Conservation (phyloP, 768 basidiomycete genomes). For the Mycena leptocephala region DNA sequence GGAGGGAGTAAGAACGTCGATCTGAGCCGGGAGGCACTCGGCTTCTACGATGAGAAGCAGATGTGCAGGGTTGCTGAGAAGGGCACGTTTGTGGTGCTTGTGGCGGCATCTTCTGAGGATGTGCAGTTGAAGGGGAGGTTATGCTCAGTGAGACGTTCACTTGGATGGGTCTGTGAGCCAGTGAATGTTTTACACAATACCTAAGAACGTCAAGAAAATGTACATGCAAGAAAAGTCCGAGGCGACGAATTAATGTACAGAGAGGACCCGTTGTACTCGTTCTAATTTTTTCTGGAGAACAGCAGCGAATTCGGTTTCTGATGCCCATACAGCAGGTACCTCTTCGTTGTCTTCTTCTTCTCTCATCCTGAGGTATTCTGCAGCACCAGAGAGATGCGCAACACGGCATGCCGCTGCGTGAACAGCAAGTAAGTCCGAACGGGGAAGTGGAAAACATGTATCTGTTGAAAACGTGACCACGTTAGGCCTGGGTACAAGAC, state of each 20-base stretch:
- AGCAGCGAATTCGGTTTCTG: too few species aligned
- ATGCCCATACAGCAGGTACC: neutral
- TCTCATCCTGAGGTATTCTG: neutral
- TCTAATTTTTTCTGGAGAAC: too few species aligned
- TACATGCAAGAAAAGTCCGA: too few species aligned
- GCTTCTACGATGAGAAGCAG: conserved; percentile 64
- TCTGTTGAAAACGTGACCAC: neutral
- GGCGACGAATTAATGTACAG: too few species aligned
- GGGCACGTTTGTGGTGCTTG: conserved; percentile 61
- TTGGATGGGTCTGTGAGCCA: conserved; percentile 59
- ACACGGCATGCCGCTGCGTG: neutral
- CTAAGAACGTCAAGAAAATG: too few species aligned
- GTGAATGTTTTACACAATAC: neutral
- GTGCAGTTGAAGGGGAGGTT: conserved; percentile 54
- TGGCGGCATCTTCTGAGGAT: conserved; percentile 64
- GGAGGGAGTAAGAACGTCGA: conserved; percentile 59
- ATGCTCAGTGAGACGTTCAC: conserved; percentile 53
- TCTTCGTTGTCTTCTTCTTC: neutral
- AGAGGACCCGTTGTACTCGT: too few species aligned
- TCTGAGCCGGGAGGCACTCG: conserved; percentile 64
- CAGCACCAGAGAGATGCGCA: neutral
- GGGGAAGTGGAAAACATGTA: neutral
- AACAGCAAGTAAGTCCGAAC: neutral
- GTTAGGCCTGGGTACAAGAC: neutral
- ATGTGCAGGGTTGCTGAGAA: conserved; percentile 64